These are phyloP conservation scores for Metschnikowia continentalis DNA, from an alignment of 805 yeast genomes.

Conservation along the genomic window DNA sequence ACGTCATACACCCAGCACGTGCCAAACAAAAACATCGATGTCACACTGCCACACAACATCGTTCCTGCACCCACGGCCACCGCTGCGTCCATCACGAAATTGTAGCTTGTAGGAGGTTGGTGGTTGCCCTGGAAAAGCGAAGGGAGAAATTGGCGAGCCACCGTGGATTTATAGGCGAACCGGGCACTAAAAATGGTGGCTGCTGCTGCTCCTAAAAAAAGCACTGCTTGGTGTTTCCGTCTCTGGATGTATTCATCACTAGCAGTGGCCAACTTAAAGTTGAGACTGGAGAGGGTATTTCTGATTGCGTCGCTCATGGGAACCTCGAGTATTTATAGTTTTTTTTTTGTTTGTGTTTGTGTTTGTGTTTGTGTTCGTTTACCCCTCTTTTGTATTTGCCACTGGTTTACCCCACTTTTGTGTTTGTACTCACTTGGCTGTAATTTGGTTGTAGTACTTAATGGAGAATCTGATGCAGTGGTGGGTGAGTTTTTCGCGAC, in stretches of 20 bases:
- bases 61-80: slow-evolving; percentile 83
- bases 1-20: slow-evolving; percentile 79
- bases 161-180: slow-evolving; percentile 70
- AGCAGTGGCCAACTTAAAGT: slow-evolving; percentile 34
- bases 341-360: not conserved
- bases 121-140: slow-evolving; percentile 79
- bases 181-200: slow-evolving; percentile 69
- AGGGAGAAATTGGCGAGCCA: slow-evolving; percentile 70
- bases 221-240: slow-evolving; percentile 65
- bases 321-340: too few relatives aligned
- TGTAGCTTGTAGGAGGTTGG: slow-evolving; percentile 71
- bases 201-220: slow-evolving; percentile 69
- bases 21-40: slow-evolving; percentile 70
- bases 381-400: not conserved
- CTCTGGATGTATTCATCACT: slow-evolving; percentile 52
- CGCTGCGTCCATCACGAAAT: slow-evolving; percentile 77
- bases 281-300: slow-evolving; percentile 4
- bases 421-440: not conserved
- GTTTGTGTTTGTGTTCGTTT: not conserved
- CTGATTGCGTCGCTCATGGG: not conserved
- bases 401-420: not conserved
- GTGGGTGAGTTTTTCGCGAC: too few relatives aligned
- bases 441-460: too few relatives aligned
- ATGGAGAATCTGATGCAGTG: too few relatives aligned
- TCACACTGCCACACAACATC: slow-evolving; percentile 63